A percentile compares a stretch with the other conserved stretches of the same genome.
Conservation (phyloP, 2,329 filamentous ascomycete genomes). For the Colletotrichum incanum region DNA sequence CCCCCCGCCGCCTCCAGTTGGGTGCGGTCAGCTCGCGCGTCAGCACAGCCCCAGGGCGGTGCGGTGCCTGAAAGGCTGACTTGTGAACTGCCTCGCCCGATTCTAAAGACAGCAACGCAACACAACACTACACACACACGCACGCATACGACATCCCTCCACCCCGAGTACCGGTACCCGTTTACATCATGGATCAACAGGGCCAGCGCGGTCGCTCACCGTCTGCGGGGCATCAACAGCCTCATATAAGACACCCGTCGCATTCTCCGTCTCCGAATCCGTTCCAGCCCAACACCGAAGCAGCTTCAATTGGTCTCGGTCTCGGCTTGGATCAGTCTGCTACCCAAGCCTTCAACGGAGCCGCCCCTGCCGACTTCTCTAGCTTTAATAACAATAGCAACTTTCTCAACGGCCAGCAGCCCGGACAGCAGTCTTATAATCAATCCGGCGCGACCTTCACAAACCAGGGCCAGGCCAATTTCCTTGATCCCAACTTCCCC, state of each 20-base stretch:
- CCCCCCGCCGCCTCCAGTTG: constrained; percentile 42
- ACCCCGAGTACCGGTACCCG: constrained; percentile 33
- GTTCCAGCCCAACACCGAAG: constrained; percentile 63
- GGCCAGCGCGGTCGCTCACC: constrained; percentile 71
- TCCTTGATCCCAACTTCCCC: constrained; percentile 67
- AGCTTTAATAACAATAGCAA: constrained; percentile 63
- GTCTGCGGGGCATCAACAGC: constrained; percentile 70
- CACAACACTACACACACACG: constrained; percentile 26
- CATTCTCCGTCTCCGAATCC: constrained; percentile 75
- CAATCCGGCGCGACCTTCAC: constrained; percentile 58
- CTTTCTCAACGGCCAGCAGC: constrained; percentile 66
- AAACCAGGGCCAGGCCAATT: constrained; percentile 59
- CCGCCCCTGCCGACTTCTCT: constrained; percentile 62
- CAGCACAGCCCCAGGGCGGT: constrained; percentile 61
- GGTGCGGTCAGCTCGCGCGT: constrained; percentile 48
- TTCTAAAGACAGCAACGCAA: constrained; percentile 55
- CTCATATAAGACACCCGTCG: constrained; percentile 76
- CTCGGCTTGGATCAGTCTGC: constrained; percentile 70
- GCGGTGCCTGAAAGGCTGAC: constrained; percentile 62
- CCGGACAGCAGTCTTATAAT: constrained; percentile 57
- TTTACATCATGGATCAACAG: constrained; percentile 59
- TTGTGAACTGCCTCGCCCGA: constrained; percentile 60
- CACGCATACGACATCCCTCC: constrained; percentile 43
- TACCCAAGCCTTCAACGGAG: constrained; percentile 57
- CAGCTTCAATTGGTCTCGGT: constrained; percentile 68